Percentiles rank a stretch among this genome's conserved stretches.
Conservation (phyloP, 108 stramenopile genomes). For the Bacterosira constricta region DNA sequence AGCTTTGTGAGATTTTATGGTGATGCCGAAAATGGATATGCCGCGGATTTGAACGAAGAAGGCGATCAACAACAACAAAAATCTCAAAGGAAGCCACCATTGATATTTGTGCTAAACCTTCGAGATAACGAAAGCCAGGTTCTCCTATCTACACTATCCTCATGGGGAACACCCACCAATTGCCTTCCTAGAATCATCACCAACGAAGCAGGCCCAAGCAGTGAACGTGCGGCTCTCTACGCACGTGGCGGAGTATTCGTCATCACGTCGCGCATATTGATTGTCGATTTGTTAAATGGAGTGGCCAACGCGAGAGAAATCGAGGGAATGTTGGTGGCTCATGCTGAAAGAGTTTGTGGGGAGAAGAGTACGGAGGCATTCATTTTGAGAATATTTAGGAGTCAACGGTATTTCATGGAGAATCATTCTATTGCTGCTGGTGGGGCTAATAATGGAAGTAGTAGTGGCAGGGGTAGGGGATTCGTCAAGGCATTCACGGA, state of each 20-base stretch:
- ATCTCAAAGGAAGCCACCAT: slow-evolving; percentile 49
- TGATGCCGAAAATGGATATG: slow-evolving; percentile 62
- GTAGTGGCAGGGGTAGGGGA: slow-evolving; percentile 52
- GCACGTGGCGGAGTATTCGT: slow-evolving; percentile 70
- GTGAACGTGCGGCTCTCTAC: slow-evolving; percentile 74
- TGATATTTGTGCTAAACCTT: slow-evolving; percentile 78
- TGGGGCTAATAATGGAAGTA: not conserved
- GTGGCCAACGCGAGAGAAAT: slow-evolving; percentile 69
- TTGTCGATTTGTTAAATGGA: slow-evolving; percentile 93
- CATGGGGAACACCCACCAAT: slow-evolving; percentile 75
- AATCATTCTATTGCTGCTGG: slow-evolving; percentile 5
- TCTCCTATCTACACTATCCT: slow-evolving; percentile 60
- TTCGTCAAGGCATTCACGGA: slow-evolving; percentile 97
- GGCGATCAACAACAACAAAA: not conserved
- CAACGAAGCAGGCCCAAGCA: slow-evolving; percentile 76
- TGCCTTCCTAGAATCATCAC: slow-evolving; percentile 75
- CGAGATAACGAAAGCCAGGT: slow-evolving; percentile 68
- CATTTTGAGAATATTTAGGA: slow-evolving; percentile 90
- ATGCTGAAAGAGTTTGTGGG: slow-evolving; percentile 93
- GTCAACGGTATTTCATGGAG: slow-evolving; percentile 56
- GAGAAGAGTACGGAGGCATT: slow-evolving; percentile 93
- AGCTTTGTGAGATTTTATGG: slow-evolving; percentile 83
- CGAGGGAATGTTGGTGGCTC: slow-evolving; percentile 91
- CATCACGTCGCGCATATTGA: slow-evolving; percentile 94
- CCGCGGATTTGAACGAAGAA: slow-evolving; percentile 42